Base-by-base conservation (phyloP, 805 yeast species). In the Groenewaldozyma tartarivorans region DNA sequence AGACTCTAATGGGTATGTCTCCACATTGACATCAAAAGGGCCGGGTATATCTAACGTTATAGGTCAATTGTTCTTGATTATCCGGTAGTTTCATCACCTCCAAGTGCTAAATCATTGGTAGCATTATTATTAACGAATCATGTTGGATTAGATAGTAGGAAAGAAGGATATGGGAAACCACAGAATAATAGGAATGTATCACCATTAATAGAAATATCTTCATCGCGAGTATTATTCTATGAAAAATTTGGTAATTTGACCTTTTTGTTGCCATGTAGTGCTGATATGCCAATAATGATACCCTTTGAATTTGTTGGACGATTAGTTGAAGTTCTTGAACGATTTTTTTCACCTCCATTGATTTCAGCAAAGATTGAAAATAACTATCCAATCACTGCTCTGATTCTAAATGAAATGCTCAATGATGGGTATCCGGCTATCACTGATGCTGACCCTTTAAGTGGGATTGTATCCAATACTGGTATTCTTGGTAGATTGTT, bases 351-450 rank as follows among this genome's bases (percentile, higher is more conserved):
- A 15, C 60, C 60, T 27, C 78, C 78, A 2, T 54, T 87, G 22
- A 68, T 75, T 2, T 58, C 74, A 1, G 54, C 71, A 20, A 81
- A 78, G 48, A 61, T 92, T 7, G 79, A 73, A 40, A 72, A 80
- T 35, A 81, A 86, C 53, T 71, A 70, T 48, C 94, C 86, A 53
- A 75, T 82, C 1, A 60, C 87, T 35, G 71, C 81, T 24, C 64
- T 86, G 50, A 60, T 90, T 29, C 62, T 88, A 45, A 81, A 77
- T 52, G 92, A 83, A 54, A 75, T 84, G 76, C 54, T 87, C 11
- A 94, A 85, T 50, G 79, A 75, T 31, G 88, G 90, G 3, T 67
- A 71, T 26, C 94, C 96, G 2, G 74, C 73, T 47, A 64, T 74
- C 36, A 77, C 86, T 0, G 95, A 87, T 48, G 66, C 76, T 40